Conservation (phyloP, 306 rosid species). For the Bauhinia variegata region DNA sequence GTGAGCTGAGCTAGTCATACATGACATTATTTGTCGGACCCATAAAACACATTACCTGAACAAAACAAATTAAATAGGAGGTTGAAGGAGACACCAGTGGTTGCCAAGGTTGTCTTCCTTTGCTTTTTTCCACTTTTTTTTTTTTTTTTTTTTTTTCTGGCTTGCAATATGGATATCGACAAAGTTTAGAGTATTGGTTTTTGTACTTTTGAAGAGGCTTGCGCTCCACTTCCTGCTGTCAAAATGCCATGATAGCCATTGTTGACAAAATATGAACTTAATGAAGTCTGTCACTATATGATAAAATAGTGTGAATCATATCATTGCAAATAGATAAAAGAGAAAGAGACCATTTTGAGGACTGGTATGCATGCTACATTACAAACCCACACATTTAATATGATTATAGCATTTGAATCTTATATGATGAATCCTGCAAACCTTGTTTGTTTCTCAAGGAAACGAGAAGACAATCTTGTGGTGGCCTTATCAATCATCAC, state of each 20-base stretch:
- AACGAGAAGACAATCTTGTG: conserved; percentile 9
- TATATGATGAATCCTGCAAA: conserved; percentile 5
- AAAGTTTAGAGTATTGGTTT: not conserved
- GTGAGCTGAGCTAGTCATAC: conserved; percentile 19
- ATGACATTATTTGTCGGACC: conserved; percentile 32
- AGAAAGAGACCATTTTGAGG: too few relatives aligned
- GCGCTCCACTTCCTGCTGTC: not conserved
- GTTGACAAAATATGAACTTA: too few relatives aligned
- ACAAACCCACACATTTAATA: too few relatives aligned
- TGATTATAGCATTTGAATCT: not conserved
- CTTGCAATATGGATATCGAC: not conserved
- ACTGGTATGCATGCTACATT: too few relatives aligned
- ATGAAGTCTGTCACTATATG: too few relatives aligned
- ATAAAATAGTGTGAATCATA: too few relatives aligned
- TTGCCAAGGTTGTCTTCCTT: not conserved
- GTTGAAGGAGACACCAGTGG: not conserved
- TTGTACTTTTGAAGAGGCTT: not conserved
- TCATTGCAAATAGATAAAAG: too few relatives aligned
- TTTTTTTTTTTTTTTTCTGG: not conserved
- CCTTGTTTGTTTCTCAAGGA: conserved; percentile 38
- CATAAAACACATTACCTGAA: conserved; percentile 4
- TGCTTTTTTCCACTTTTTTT: too few relatives aligned
- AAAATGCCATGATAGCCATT: not conserved
- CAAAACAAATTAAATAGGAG: not conserved
- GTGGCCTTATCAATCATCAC: not conserved